Evolutionary conservation across 2,329 filamentous ascomycete species (phyloP).

Genomic region (Ceratocystis cubensis): DNA sequence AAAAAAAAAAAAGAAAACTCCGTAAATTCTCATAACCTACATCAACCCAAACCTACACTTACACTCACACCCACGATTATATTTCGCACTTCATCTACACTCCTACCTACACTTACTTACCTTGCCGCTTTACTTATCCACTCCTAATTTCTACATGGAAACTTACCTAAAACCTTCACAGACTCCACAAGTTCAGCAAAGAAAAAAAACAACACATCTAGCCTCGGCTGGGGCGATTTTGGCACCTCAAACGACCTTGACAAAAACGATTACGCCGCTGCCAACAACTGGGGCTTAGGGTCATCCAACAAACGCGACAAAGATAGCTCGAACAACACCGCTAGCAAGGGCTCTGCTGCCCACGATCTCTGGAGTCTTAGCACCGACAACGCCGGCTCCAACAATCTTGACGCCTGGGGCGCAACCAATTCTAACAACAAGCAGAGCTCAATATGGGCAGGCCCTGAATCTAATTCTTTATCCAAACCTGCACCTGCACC

Average conservation of each 20-base stretch:
- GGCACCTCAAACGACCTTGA: background rate
- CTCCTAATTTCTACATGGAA: too few relatives aligned
- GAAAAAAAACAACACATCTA: background rate
- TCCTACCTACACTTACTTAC: background rate
- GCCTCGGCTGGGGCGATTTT: background rate
- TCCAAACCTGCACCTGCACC: background rate
- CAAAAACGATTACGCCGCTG: background rate
- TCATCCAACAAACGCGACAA: constrained; percentile 20
- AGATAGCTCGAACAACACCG: constrained; percentile 26
- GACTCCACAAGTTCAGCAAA: background rate
- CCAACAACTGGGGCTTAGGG: background rate
- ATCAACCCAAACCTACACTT: background rate
- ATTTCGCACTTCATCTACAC: background rate
- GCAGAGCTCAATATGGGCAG: constrained; percentile 4
- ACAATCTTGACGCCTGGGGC: constrained; percentile 15
- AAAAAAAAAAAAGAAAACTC: constrained; percentile 6
- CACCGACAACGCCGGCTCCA: background rate
- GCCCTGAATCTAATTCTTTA: background rate
- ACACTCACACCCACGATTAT: background rate
- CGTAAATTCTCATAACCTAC: background rate
- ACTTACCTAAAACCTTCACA: background rate
- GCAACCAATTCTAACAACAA: constrained; percentile 4
- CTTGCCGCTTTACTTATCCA: too few relatives aligned
- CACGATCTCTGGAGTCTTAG: constrained; percentile 18
- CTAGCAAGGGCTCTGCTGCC: constrained; percentile 27